Conservation (phyloP, 352 stramenopile genomes). For the Globisporangium lucens region DNA sequence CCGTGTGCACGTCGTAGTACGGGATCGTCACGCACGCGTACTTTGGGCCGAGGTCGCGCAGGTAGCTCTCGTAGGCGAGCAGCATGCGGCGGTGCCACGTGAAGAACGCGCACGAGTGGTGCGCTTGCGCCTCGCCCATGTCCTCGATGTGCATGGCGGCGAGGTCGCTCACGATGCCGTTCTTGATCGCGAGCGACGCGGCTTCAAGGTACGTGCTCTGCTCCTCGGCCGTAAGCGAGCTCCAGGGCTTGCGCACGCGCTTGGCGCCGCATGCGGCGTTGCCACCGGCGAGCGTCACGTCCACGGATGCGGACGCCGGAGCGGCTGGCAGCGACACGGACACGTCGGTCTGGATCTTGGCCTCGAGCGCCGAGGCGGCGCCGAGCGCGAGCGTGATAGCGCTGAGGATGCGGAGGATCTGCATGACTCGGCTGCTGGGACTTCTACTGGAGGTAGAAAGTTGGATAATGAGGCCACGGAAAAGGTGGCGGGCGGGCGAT, state of each 20-base stretch:
- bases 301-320: background rate
- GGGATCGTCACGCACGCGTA: conserved; percentile 69
- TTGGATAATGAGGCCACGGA: conserved; percentile 9
- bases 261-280: conserved; percentile 37
- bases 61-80: conserved; percentile 57
- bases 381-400: conserved; percentile 12
- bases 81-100: conserved; percentile 64
- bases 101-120: conserved; percentile 61
- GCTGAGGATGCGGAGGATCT: conserved; percentile 16
- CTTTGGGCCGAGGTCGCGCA: conserved; percentile 50
- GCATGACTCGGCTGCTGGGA: conserved; percentile 10
- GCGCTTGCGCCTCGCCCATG: conserved; percentile 40
- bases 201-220: conserved; percentile 60
- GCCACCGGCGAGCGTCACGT: conserved; percentile 32
- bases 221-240: conserved; percentile 33
- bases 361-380: conserved; percentile 1
- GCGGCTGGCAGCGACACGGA: background rate
- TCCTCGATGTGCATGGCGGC: conserved; percentile 44
- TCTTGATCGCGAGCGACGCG: conserved; percentile 31
- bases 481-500: background rate
- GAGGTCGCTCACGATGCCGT: conserved; percentile 49
- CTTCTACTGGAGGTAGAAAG: conserved; percentile 14
- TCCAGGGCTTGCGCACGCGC: conserved; percentile 59
- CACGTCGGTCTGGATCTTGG: background rate
- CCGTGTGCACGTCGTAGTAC: conserved; percentile 76